Conservation (phyloP, 495 filamentous ascomycete genomes). For the Annulohypoxylon stygium region DNA sequence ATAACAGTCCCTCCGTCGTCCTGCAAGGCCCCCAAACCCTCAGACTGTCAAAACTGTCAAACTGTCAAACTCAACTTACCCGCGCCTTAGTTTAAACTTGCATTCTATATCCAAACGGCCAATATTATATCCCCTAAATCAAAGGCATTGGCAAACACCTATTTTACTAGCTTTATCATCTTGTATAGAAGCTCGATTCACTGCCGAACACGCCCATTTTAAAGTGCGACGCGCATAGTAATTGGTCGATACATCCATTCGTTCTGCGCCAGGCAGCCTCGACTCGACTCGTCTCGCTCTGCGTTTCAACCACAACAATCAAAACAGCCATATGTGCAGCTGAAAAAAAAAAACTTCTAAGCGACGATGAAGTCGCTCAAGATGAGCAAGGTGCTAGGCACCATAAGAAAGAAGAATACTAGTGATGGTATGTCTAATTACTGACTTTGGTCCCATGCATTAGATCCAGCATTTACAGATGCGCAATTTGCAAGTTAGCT, state of each 20-base stretch:
- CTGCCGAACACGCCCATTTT: background rate
- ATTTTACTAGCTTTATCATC: background rate
- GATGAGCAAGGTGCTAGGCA: conserved; percentile 68
- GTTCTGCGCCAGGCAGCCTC: background rate
- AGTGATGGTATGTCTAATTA: conserved; percentile 51
- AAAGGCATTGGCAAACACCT: conserved; percentile 2
- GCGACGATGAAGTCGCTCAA: conserved; percentile 64
- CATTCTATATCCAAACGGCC: conserved; percentile 22
- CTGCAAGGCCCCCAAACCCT: conserved; percentile 27
- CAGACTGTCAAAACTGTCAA: background rate
- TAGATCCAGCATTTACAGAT: background rate
- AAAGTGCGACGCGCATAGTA: conserved; percentile 16
- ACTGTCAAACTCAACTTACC: conserved; percentile 15
- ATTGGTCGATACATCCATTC: background rate
- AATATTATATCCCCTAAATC: background rate
- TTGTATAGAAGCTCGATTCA: background rate
- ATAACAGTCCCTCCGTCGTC: conserved; percentile 34
- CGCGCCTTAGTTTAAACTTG: conserved; percentile 14
- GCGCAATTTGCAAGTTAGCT: conserved; percentile 1
- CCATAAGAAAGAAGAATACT: conserved; percentile 60
- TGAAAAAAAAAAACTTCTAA: conserved; percentile 22
- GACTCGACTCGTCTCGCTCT: conserved; percentile 9
- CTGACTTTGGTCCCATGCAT: conserved; percentile 4
- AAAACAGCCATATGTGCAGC: conserved; percentile 21
- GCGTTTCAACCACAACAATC: conserved; percentile 9